phyloP scores from a whole-genome alignment of 768 basidiomycete genomes.

The Phanerochaete sordida region DNA sequence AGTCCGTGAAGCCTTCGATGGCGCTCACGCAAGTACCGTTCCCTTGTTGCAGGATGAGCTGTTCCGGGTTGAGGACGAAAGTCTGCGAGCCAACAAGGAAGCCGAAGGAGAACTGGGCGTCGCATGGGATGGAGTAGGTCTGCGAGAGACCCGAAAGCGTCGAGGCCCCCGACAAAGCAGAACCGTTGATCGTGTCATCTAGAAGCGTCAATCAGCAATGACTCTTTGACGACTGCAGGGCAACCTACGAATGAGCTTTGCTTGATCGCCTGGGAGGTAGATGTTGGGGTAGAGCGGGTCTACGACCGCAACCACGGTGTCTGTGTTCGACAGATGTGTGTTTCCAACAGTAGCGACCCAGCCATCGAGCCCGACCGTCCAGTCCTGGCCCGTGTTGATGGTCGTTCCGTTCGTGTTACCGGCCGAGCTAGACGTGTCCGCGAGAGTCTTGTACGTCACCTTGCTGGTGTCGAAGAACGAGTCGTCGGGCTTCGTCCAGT shows the following conservation, averaged over 20 bases:
- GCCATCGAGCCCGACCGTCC: constrained; percentile 32
- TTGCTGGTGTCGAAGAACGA: constrained; percentile 26
- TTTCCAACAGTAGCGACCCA: constrained; percentile 24
- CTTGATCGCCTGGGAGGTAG: constrained; percentile 31
- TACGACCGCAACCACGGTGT: constrained; percentile 25
- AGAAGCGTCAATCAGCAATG: neutral
- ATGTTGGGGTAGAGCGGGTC: constrained; percentile 35
- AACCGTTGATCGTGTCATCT: constrained; percentile 13
- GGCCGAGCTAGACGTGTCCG: constrained; percentile 9
- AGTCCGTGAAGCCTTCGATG: constrained; percentile 13
- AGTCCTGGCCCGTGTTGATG: constrained; percentile 19
- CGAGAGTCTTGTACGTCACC: constrained; percentile 20
- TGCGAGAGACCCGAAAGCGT: constrained; percentile 11
- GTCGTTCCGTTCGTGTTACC: constrained; percentile 3
- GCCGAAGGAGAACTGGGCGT: constrained; percentile 9
- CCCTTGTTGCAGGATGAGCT: constrained; percentile 1
- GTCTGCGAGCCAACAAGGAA: constrained; percentile 12
- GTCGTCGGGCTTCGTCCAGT: constrained; percentile 34
- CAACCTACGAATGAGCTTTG: constrained; percentile 33
- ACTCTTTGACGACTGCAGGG: neutral
- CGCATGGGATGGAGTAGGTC: constrained; percentile 15
- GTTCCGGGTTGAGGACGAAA: constrained; percentile 3
- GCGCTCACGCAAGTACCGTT: constrained; percentile 15
- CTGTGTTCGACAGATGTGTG: constrained; percentile 21
- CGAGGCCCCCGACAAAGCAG: constrained; percentile 6